phyloP scores from a whole-genome alignment of 225 moss, liverwort and hornwort species.

The Lunularia cruciata region DNA sequence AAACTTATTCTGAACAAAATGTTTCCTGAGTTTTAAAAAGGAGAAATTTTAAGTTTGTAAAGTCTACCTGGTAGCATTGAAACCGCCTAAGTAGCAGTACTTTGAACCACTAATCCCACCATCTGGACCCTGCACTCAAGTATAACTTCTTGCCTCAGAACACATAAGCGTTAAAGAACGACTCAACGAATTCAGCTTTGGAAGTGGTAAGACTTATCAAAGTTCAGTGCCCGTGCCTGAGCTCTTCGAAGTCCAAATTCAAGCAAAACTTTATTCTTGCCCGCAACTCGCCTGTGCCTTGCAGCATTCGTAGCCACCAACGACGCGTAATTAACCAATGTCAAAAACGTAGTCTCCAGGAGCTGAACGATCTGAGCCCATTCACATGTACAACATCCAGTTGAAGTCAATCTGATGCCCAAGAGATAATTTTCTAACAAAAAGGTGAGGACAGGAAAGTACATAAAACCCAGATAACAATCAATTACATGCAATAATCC shows the following conservation, averaged over 20 bases:
- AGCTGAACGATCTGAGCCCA: constrained; percentile 69
- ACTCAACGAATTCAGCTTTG: not conserved
- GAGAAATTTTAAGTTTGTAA: not conserved
- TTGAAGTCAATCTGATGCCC: not conserved
- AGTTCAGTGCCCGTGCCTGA: constrained; percentile 55
- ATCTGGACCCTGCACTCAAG: constrained; percentile 75
- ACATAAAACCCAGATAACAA: not conserved
- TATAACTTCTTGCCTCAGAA: not conserved
- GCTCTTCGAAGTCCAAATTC: constrained; percentile 91
- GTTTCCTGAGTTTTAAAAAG: too few species aligned
- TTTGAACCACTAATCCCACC: constrained; percentile 95
- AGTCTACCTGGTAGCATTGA: constrained; percentile 85
- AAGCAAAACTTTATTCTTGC: constrained; percentile 69
- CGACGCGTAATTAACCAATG: constrained; percentile 82
- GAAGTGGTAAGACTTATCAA: not conserved
- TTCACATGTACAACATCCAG: constrained; percentile 13
- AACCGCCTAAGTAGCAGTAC: constrained; percentile 96
- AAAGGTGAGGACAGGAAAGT: not conserved
- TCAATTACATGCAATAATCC: not conserved
- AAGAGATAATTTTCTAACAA: not conserved
- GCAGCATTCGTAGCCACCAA: constrained; percentile 90
- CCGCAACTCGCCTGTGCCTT: constrained; percentile 79
- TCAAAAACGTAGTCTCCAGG: constrained; percentile 91
- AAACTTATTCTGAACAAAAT: too few species aligned
- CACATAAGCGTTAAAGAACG: not conserved